Evolutionary conservation across 345 rosid genomes (phyloP).

Genomic region (Lumnitzera littorea): DNA sequence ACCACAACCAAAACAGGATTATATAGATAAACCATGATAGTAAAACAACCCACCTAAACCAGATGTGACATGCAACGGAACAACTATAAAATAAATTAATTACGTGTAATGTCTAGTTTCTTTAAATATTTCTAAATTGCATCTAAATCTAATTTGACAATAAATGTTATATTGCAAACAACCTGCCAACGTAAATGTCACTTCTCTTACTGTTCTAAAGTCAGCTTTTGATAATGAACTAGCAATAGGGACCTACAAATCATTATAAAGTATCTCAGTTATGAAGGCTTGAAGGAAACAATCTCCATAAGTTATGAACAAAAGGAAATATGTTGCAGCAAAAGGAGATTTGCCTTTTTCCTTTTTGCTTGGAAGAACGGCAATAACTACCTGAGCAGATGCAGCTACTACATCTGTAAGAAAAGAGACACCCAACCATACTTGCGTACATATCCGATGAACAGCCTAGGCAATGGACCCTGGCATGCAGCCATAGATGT

Average conservation of each 20-base stretch:
- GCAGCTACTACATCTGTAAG: conserved; percentile 88
- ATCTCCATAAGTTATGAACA: background rate
- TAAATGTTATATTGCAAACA: no score
- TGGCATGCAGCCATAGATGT: conserved; percentile 97
- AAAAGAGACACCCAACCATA: conserved; percentile 95
- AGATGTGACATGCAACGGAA: no score
- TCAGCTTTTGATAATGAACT: conserved; percentile 68
- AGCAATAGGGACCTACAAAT: conserved; percentile 68
- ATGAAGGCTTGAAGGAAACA: conserved; percentile 2
- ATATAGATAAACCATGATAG: no score
- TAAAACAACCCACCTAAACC: no score
- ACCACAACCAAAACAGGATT: no score
- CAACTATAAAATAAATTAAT: no score
- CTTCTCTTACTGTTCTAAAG: conserved; percentile 54
- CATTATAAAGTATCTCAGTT: conserved; percentile 1
- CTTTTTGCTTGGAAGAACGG: background rate
- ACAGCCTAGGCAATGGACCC: conserved; percentile 88
- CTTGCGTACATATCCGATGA: conserved; percentile 98
- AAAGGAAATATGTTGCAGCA: background rate
- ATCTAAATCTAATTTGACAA: no score
- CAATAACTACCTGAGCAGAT: conserved; percentile 70
- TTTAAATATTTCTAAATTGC: no score
- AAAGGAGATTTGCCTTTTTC: background rate
- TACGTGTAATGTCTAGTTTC: no score
- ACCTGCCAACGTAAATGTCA: conserved; percentile 15